These are phyloP conservation scores for Aspergillus tamarii DNA, from an alignment of 2,329 filamentous ascomycete species.

Conservation along the genomic window DNA sequence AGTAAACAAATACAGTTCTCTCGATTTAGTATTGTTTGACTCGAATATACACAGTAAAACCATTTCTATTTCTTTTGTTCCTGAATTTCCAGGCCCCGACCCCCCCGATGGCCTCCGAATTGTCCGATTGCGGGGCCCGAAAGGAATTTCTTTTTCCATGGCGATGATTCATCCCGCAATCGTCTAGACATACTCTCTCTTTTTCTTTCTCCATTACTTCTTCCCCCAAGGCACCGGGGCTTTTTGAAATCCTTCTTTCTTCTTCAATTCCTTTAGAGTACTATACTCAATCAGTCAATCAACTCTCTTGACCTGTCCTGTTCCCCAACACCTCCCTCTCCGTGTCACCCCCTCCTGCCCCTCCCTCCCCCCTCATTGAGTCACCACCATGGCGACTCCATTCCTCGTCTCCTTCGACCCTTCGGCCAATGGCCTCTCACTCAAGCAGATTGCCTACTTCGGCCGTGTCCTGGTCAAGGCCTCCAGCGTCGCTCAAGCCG, in stretches of 20 bases:
- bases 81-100: neutral
- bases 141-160: conserved; percentile 10
- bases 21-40: neutral
- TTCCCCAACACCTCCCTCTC: neutral
- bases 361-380: neutral
- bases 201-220: neutral
- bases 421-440: conserved; percentile 53
- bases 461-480: conserved; percentile 60
- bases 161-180: conserved; percentile 12
- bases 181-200: neutral
- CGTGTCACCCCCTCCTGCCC: neutral
- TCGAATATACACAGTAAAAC: neutral
- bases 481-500: conserved; percentile 42
- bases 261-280: neutral
- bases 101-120: neutral
- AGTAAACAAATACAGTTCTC: neutral
- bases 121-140: conserved; percentile 8
- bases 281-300: neutral
- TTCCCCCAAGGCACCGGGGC: neutral
- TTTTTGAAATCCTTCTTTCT: neutral
- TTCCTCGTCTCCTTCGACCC: conserved; percentile 47
- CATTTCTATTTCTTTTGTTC: neutral
- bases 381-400: conserved; percentile 43
- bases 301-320: neutral
- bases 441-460: conserved; percentile 61